Base-by-base conservation (phyloP, 352 stramenopile genomes). In the Elongisporangium undulatum region DNA sequence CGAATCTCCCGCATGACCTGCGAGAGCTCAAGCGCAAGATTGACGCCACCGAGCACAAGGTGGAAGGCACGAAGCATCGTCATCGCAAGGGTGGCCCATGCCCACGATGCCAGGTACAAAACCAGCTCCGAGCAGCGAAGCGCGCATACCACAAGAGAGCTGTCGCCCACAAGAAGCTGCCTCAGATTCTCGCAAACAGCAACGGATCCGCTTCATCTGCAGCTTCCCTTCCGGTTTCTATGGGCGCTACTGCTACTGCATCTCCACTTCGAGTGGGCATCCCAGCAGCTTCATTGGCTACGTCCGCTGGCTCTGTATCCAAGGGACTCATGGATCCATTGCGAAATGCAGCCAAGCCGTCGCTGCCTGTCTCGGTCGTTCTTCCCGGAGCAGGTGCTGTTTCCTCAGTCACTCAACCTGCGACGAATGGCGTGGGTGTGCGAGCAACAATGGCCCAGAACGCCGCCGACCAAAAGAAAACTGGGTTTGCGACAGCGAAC, bases 1-100 rank as follows among this genome's bases (percentile, higher is more conserved):
- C 69, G 10, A 91, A 91, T 59, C 64, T 93, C 23, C 84, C 84
- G 2, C 80, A 91, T 63, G 84, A 93, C 49, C 64, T 93, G 20
- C 86, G 86, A 53, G 84, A 93, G 29, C 74, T 93, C 17, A 93
- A 93, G 62, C 79, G 81, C 55, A 93, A 93, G 60, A 93, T 93
- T 64, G 84, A 93, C 64, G 79, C 79, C 22, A 93, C 84, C 0
- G 84, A 93, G 63, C 75, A 87, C 70, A 91, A 91, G 65, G 84
- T 93, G 20, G 84, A 93, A 72, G 84, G 84, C 10, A 93, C 84
- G n/a, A 93, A 93, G 65, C 84, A 93, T 56, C 84, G 84, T 58
- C 84, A 93, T 63, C 84, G 84, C 66, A 93, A 93, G 66, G 84
- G 84, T 34, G 84, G 84, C 1, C 84, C 84, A 57, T 93, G 84